phyloP scores from a whole-genome alignment of 352 stramenopile species.

The Blastocystis sp. region DNA sequence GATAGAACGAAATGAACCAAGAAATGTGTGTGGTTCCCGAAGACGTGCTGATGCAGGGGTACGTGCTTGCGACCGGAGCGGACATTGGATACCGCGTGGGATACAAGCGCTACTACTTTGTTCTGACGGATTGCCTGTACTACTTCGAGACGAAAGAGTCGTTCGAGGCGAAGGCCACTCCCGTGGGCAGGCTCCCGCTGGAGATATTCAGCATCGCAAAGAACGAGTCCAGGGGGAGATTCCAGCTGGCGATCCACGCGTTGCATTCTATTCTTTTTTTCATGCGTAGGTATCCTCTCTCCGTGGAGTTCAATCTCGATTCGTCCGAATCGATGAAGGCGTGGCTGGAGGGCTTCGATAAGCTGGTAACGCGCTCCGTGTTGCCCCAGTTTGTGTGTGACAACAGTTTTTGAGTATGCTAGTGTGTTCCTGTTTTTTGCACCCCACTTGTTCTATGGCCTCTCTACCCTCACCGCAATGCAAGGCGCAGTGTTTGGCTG shows the following conservation, averaged over 20 bases:
- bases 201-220: conserved; percentile 37
- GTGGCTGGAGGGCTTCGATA: conserved; percentile 25
- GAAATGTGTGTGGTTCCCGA: background rate
- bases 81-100: conserved; percentile 50
- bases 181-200: conserved; percentile 12
- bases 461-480: background rate
- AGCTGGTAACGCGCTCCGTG: background rate
- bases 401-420: background rate
- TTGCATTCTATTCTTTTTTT: conserved; percentile 4
- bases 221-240: background rate
- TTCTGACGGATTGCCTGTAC: conserved; percentile 36
- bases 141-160: conserved; percentile 65
- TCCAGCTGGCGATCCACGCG: conserved; percentile 28
- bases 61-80: conserved; percentile 21
- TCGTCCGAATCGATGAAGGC: background rate
- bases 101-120: conserved; percentile 54
- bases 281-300: conserved; percentile 42
- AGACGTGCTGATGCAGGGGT: conserved; percentile 49
- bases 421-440: background rate
- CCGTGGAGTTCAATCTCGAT: conserved; percentile 14
- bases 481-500: background rate
- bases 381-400: background rate
- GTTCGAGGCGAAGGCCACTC: background rate
- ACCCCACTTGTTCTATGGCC: too few relatives aligned
- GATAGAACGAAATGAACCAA: background rate